These are phyloP conservation scores for Suhomyces bolitotheri DNA, from an alignment of 1,139 yeast species.

Conservation along the genomic window DNA sequence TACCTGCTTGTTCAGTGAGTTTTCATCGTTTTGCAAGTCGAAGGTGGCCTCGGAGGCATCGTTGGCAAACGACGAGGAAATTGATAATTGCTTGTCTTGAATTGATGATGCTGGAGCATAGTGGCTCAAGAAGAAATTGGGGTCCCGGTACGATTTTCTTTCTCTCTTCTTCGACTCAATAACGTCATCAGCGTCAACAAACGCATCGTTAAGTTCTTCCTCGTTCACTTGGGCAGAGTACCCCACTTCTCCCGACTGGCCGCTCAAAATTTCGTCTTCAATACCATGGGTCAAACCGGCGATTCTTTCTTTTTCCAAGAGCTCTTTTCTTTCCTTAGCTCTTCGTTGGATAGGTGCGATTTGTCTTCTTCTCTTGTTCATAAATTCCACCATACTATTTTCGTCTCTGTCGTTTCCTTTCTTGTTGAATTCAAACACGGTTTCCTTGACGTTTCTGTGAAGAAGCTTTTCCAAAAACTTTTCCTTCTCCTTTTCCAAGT, in stretches of 20 bases:
- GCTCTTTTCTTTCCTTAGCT: constrained; percentile 68
- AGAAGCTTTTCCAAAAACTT: constrained; percentile 68
- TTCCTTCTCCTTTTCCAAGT: constrained; percentile 72
- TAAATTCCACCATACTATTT: constrained; percentile 73
- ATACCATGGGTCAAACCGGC: constrained; percentile 75
- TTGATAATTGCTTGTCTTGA: constrained; percentile 78
- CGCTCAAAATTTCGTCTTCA: constrained; percentile 68
- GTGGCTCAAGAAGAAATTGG: constrained; percentile 83
- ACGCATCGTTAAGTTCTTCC: constrained; percentile 31
- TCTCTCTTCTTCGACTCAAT: constrained; percentile 33
- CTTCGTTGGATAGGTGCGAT: constrained; percentile 83
- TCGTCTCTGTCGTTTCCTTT: constrained; percentile 50
- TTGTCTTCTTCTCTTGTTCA: constrained; percentile 84
- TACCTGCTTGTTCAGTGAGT: constrained; percentile 62
- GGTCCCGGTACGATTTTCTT: constrained; percentile 62
- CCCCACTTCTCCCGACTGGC: constrained; percentile 56
- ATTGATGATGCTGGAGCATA: constrained; percentile 80
- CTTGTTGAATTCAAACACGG: constrained; percentile 86
- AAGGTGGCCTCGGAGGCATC: constrained; percentile 85
- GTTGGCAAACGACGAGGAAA: constrained; percentile 69
- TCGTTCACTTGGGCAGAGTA: constrained; percentile 41
- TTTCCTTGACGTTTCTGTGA: constrained; percentile 73
- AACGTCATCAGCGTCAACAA: constrained; percentile 58
- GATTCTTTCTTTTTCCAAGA: constrained; percentile 70
- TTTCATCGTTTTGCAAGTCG: constrained; percentile 82